phyloP scores from a whole-genome alignment of 2,329 filamentous ascomycete species.

The Diaporthe aspalathi region DNA sequence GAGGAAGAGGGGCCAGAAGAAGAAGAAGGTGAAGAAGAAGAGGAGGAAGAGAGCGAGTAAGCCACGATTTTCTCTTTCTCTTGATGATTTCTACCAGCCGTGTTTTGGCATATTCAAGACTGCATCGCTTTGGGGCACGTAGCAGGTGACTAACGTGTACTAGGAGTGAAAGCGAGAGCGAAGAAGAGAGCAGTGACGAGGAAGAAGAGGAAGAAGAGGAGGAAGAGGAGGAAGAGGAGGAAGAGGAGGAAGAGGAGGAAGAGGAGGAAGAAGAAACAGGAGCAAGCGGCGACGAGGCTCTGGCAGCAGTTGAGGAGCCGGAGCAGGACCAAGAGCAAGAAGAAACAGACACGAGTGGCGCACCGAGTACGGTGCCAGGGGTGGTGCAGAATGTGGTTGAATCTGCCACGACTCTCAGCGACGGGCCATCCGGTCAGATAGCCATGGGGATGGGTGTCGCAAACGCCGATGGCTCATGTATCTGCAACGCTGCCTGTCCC shows the following conservation, averaged over 20 bases:
- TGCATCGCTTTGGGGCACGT: too few relatives aligned
- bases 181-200: background rate
- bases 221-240: background rate
- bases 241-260: background rate
- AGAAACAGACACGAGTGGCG: background rate
- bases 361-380: background rate
- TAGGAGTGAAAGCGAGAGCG: background rate
- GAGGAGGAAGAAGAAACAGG: background rate
- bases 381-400: background rate
- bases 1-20: background rate
- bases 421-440: conserved; percentile 1
- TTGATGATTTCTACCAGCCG: too few relatives aligned
- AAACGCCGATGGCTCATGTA: conserved; percentile 8
- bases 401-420: background rate
- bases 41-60: background rate
- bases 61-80: too few relatives aligned
- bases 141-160: too few relatives aligned
- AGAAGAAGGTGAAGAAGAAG: background rate
- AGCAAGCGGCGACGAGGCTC: background rate
- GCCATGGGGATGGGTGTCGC: conserved; percentile 3
- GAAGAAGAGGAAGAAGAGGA: background rate
- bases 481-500: conserved; percentile 26
- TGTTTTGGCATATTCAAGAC: too few relatives aligned
- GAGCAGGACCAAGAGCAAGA: background rate
- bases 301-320: background rate